Base-by-base conservation (phyloP, 176 grass and related monocot genomes). In the Oryza coarctata region DNA sequence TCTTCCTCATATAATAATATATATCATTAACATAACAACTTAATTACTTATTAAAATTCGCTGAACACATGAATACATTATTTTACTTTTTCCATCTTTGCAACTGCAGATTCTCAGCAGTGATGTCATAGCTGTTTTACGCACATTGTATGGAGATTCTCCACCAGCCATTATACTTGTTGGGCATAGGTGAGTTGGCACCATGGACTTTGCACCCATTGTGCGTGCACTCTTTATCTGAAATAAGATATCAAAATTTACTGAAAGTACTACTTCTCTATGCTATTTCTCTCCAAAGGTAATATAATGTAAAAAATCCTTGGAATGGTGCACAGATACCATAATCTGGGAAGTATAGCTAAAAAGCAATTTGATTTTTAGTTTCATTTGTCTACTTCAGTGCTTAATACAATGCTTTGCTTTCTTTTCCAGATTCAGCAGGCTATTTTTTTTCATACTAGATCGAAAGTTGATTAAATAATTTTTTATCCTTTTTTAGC, bases 91-190 rank as follows among this genome's bases (percentile, higher is more conserved):
- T 71, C 70, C 31, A 68, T 49, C 25, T 86, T 89, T 13, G 17
- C 30, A 35, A 70, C 76, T 82, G 85, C 87, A 99, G 96, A 99
- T 89, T 84, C 84, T 99, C 74, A 75, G 90, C 80, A 88, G 90
- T 87, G 96, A 99, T 88, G 93, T 90, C 32, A 86, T 93, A 80
- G 76, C 47, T 80, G 88, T 93, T 86, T 82, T 92, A 80, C 87
- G 29, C 63, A 86, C 90, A 76, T 77, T 93, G 82, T 93, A 99
- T 68, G 89, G 89, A 90, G 91, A 88, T 85, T 90, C 80, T 2
- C 76, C 89, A 70, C 96, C 96, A 77, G 96, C 96, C 31, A 91
- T 99, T 84, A 99, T 99, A 95, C 93, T 99, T 64, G 83, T 91
- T 73, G 96, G 96, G 9, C 96, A 99, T 92, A 99, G 96, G 96